Conservation (phyloP, 2,329 filamentous ascomycete species). For the Helicocarpus griseus region DNA sequence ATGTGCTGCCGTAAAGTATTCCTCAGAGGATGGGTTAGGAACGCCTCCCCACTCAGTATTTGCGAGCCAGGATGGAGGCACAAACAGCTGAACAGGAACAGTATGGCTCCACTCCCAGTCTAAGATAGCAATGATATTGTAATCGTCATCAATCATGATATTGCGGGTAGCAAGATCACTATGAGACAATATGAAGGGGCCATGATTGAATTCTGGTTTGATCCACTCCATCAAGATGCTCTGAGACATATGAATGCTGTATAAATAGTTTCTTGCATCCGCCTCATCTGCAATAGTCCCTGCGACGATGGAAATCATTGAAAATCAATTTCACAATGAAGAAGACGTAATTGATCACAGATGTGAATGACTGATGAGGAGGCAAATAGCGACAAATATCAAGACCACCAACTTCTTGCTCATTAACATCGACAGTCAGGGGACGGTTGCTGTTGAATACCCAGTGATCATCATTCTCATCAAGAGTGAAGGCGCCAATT, state of each 20-base stretch:
- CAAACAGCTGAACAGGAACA: too few relatives aligned
- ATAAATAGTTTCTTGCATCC: conserved; percentile 9
- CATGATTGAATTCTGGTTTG: conserved; percentile 4
- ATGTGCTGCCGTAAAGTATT: too few relatives aligned
- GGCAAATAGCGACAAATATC: neutral
- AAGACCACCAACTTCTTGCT: neutral
- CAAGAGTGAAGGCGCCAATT: neutral
- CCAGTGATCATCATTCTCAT: conserved; percentile 1
- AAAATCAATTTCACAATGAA: conserved; percentile 4
- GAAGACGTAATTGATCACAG: conserved; percentile 7
- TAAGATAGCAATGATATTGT: too few relatives aligned
- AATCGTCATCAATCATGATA: too few relatives aligned
- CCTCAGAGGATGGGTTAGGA: too few relatives aligned
- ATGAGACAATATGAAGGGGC: conserved; percentile 10
- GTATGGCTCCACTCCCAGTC: too few relatives aligned
- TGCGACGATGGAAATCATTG: conserved; percentile 6
- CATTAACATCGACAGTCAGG: neutral
- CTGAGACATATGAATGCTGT: conserved; percentile 6
- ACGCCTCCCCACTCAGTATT: too few relatives aligned
- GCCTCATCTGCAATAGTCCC: conserved; percentile 5
- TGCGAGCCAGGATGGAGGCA: too few relatives aligned
- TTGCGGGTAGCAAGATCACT: too few relatives aligned
- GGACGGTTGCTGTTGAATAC: neutral
- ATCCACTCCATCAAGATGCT: conserved; percentile 10
- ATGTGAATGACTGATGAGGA: conserved; percentile 4